phyloP scores from a whole-genome alignment of 2,329 filamentous ascomycete species.

The Trichoderma sp. region DNA sequence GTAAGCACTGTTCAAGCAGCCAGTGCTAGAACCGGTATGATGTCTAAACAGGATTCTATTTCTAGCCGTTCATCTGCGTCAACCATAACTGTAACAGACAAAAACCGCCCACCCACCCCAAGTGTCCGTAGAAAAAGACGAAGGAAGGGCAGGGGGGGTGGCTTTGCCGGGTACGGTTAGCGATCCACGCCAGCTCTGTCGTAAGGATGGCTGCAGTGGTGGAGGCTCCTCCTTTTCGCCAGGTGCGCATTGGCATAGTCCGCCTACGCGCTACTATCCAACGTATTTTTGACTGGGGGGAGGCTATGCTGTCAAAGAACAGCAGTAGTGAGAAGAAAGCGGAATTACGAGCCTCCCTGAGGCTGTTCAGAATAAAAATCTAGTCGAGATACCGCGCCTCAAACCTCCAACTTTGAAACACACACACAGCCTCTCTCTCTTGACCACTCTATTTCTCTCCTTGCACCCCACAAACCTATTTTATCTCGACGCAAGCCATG shows the following conservation, averaged over 20 bases:
- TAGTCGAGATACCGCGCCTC: background rate
- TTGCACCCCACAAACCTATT: constrained; percentile 1
- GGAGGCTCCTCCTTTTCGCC: constrained; percentile 22
- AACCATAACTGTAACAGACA: background rate
- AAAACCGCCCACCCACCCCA: background rate
- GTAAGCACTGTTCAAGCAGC: constrained; percentile 10
- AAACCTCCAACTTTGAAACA: constrained; percentile 10
- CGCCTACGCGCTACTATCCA: constrained; percentile 16
- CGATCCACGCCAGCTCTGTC: constrained; percentile 26
- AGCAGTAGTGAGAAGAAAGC: background rate
- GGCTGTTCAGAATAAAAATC: background rate
- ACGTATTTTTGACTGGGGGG: background rate
- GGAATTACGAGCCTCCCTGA: constrained; percentile 18
- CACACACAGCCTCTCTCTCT: background rate
- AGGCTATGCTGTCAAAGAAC: constrained; percentile 3
- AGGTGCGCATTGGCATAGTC: constrained; percentile 2
- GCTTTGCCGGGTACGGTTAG: constrained; percentile 17
- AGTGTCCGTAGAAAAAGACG: background rate
- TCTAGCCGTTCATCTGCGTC: background rate
- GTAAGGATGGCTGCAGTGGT: constrained; percentile 4
- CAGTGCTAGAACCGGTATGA: background rate
- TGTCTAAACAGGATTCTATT: background rate
- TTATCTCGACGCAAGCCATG: constrained; percentile 3
- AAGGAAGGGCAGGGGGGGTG: background rate
- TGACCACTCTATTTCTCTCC: background rate